Evolutionary conservation across 1,284 basidiomycete genomes (phyloP).

Genomic region (Ustilago cynodontis): DNA sequence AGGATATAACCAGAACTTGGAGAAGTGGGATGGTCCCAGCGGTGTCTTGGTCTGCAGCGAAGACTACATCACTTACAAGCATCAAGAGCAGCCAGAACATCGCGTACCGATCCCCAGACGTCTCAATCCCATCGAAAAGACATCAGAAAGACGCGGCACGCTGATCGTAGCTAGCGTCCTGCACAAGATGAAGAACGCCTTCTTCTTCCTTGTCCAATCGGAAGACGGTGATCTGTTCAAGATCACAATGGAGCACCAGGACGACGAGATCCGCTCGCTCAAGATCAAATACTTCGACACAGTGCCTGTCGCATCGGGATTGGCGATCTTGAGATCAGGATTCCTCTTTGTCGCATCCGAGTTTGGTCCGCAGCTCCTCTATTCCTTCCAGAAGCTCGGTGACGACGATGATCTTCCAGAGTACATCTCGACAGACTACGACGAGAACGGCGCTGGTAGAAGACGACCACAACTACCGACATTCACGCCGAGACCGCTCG

Average conservation of each 20-base stretch:
- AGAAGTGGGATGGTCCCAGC: constrained; percentile 69
- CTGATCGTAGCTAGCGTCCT: constrained; percentile 66
- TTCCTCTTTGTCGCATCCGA: constrained; percentile 68
- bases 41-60: constrained; percentile 69
- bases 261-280: constrained; percentile 62
- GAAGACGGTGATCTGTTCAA: constrained; percentile 69
- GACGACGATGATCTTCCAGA: constrained; percentile 68
- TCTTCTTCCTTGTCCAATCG: constrained; percentile 68
- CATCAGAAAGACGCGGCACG: constrained; percentile 53
- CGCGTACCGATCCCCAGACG: constrained; percentile 67
- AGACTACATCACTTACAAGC: constrained; percentile 68
- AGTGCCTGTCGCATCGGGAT: constrained; percentile 62
- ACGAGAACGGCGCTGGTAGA: constrained; percentile 49
- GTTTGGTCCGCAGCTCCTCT: constrained; percentile 61
- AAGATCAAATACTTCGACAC: constrained; percentile 70
- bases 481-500: constrained; percentile 65
- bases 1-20: constrained; percentile 65
- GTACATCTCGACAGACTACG: constrained; percentile 59
- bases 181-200: constrained; percentile 69
- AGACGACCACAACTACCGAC: constrained; percentile 50
- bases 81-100: constrained; percentile 65
- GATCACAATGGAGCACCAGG: constrained; percentile 69
- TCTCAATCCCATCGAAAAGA: constrained; percentile 56
- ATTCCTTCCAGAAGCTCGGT: constrained; percentile 69
- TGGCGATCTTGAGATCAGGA: constrained; percentile 67